A percentile compares a stretch with the other conserved stretches of the same genome.
Conservation (phyloP, 345 rosid species). For the Erysimum cheiranthoides region DNA sequence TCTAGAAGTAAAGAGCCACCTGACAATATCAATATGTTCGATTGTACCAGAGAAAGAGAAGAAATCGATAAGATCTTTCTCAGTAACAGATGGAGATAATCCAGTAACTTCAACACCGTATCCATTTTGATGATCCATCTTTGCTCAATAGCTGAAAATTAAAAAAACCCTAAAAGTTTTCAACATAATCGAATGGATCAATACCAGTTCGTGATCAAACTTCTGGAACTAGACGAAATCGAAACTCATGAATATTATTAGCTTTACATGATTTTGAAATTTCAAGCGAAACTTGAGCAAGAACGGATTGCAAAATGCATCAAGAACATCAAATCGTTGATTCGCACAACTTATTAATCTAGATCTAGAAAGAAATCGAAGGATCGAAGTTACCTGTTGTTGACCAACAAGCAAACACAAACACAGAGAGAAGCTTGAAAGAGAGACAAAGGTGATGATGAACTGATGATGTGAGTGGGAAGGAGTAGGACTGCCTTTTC, state of each 20-base stretch:
- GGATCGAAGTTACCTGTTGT: slow-evolving; percentile 31
- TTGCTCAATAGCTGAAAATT: neutral
- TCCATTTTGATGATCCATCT: slow-evolving; percentile 59
- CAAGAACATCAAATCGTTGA: slow-evolving; percentile 3
- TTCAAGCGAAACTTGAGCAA: neutral
- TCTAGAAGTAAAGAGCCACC: slow-evolving; percentile 42
- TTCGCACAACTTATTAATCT: neutral
- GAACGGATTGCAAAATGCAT: slow-evolving; percentile 5
- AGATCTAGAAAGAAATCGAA: slow-evolving; percentile 18
- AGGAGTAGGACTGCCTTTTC: slow-evolving; percentile 9
- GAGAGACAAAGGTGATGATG: slow-evolving; percentile 24
- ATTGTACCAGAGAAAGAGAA: slow-evolving; percentile 77
- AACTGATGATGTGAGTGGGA: slow-evolving; percentile 21
- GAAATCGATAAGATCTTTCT: slow-evolving; percentile 68
- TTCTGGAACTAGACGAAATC: slow-evolving; percentile 4
- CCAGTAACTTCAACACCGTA: slow-evolving; percentile 72
- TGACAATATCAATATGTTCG: slow-evolving; percentile 63
- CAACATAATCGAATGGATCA: slow-evolving; percentile 1
- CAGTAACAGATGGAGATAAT: slow-evolving; percentile 68
- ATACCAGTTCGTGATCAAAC: slow-evolving; percentile 20
- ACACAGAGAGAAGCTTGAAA: slow-evolving; percentile 19
- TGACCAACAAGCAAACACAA: slow-evolving; percentile 10
- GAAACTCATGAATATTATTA: neutral
- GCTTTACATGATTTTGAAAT: slow-evolving; percentile 11
- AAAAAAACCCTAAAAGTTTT: slow-evolving; percentile 1